Percentiles rank a stretch among this genome's conserved stretches.
Conservation (phyloP, 805 yeast genomes). For the Maudiozyma bulderi region DNA sequence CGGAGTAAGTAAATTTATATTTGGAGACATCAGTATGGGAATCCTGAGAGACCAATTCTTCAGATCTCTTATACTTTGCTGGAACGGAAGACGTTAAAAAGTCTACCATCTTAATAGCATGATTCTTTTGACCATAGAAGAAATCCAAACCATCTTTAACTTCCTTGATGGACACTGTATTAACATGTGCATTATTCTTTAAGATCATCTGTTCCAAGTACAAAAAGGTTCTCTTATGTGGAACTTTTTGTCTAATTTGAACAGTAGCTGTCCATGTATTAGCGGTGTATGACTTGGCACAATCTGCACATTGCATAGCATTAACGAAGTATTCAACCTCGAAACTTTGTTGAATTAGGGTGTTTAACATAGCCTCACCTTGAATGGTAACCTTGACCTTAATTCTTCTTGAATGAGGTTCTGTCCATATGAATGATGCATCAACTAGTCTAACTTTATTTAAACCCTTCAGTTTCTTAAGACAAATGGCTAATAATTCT, state of each 20-base stretch:
- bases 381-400: conserved; percentile 87
- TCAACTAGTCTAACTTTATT: conserved; percentile 78
- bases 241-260: conserved; percentile 94
- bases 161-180: conserved; percentile 88
- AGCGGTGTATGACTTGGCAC: conserved; percentile 93
- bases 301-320: conserved; percentile 96
- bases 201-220: conserved; percentile 91
- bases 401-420: conserved; percentile 94
- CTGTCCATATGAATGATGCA: conserved; percentile 97
- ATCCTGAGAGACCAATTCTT: conserved; percentile 84
- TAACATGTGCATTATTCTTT: conserved; percentile 85
- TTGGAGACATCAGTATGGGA: conserved; percentile 80
- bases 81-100: conserved; percentile 82
- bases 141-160: conserved; percentile 91
- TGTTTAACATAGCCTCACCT: conserved; percentile 89
- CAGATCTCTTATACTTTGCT: conserved; percentile 68
- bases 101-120: conserved; percentile 90
- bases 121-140: conserved; percentile 78
- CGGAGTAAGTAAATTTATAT: conserved; percentile 84
- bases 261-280: conserved; percentile 98
- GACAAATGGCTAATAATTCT: conserved; percentile 81
- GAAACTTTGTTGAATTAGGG: conserved; percentile 85
- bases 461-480: conserved; percentile 79
- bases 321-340: conserved; percentile 92
- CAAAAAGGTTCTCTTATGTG: conserved; percentile 94